Evolutionary conservation across 306 rosid species (phyloP).

Genomic region (Ormosia emarginata): DNA sequence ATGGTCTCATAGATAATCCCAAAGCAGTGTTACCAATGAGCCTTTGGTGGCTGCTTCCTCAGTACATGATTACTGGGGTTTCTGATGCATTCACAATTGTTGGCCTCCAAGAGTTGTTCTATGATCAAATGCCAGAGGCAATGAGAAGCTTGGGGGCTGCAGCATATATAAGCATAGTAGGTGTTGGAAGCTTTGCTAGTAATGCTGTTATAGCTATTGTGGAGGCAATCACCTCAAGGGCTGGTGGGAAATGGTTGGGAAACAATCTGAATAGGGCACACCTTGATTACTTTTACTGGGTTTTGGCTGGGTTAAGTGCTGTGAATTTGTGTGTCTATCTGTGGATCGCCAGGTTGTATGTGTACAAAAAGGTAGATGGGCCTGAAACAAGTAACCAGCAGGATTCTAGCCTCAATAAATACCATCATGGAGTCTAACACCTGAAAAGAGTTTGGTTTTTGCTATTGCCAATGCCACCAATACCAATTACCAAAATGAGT

Average conservation of each 20-base stretch:
- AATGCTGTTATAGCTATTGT: constrained; percentile 40
- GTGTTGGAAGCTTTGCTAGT: constrained; percentile 59
- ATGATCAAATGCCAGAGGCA: constrained; percentile 62
- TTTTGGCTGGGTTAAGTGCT: constrained; percentile 54
- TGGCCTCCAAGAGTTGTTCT: constrained; percentile 66
- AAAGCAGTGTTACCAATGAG: constrained; percentile 52
- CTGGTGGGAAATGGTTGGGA: constrained; percentile 52
- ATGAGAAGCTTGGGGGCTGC: constrained; percentile 80
- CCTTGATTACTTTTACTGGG: constrained; percentile 62
- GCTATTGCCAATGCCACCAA: background rate
- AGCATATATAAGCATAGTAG: constrained; percentile 49
- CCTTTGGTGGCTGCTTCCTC: constrained; percentile 86
- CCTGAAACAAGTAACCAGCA: constrained; percentile 11
- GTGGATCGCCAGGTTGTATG: constrained; percentile 45
- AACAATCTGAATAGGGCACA: constrained; percentile 64
- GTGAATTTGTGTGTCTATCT: constrained; percentile 42
- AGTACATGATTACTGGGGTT: constrained; percentile 46
- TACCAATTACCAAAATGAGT: background rate
- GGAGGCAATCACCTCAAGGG: constrained; percentile 20
- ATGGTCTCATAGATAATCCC: constrained; percentile 42
- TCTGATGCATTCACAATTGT: constrained; percentile 52
- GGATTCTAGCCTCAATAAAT: constrained; percentile 10
- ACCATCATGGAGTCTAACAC: background rate
- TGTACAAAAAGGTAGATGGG: constrained; percentile 46
- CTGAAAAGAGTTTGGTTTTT: background rate